Evolutionary conservation across 1,284 basidiomycete genomes (phyloP).

Genomic region (Malassezia equina): DNA sequence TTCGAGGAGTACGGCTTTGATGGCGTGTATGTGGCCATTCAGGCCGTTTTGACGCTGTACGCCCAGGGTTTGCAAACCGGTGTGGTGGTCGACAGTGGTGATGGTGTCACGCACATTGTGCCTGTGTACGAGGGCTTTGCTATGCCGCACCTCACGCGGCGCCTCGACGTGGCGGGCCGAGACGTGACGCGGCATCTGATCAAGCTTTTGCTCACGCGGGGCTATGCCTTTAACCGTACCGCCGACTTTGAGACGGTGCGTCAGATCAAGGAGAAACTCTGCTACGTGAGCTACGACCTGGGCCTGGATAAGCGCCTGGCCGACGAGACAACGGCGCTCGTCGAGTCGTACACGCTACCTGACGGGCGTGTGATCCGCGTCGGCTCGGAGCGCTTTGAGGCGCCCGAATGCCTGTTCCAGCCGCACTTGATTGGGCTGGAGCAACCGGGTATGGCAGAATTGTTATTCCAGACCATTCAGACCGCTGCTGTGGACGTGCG

Average conservation of each 20-base stretch:
- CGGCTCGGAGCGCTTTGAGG: constrained; percentile 96
- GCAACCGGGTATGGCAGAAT: constrained; percentile 91
- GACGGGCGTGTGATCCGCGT: constrained; percentile 95
- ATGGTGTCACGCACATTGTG: constrained; percentile 97
- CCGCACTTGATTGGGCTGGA: constrained; percentile 95
- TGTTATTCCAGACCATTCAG: constrained; percentile 94
- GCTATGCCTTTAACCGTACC: constrained; percentile 97
- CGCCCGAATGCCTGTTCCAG: constrained; percentile 99
- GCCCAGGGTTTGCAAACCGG: constrained; percentile 95
- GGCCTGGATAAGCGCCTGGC: constrained; percentile 84
- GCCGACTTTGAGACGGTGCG: constrained; percentile 98
- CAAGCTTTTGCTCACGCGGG: constrained; percentile 93
- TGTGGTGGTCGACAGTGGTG: constrained; percentile 96
- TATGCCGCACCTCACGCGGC: constrained; percentile 82
- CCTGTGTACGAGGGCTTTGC: constrained; percentile 96
- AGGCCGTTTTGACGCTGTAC: constrained; percentile 93
- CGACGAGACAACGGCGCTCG: constrained; percentile 91
- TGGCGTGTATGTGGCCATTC: constrained; percentile 93
- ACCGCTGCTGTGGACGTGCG: constrained; percentile 80
- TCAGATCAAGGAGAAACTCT: constrained; percentile 97
- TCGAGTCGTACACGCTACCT: constrained; percentile 94
- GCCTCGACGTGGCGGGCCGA: constrained; percentile 84
- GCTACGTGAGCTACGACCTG: constrained; percentile 86
- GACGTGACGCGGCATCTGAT: constrained; percentile 97
- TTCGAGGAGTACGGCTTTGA: constrained; percentile 97